These are phyloP conservation scores for Mucor saturninus DNA, from an alignment of 371 early-diverging fungal species.

Conservation along the genomic window DNA sequence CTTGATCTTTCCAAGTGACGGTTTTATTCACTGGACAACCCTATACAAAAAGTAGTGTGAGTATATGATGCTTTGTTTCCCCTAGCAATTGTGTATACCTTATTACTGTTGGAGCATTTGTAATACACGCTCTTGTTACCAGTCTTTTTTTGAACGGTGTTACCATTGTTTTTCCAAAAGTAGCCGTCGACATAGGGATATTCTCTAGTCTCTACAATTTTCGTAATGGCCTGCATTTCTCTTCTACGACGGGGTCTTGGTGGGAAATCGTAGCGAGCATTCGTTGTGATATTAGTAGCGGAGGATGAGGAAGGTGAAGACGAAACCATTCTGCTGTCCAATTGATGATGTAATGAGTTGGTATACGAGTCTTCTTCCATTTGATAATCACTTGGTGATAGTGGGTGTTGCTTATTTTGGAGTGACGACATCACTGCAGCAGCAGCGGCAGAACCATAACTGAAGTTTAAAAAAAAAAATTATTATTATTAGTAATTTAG, in stretches of 20 bases:
- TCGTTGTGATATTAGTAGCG: neutral
- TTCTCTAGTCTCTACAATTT: constrained; percentile 60
- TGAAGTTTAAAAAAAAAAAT: neutral
- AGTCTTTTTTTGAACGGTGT: constrained; percentile 60
- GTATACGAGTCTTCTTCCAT: constrained; percentile 20
- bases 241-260: constrained; percentile 40
- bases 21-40: constrained; percentile 70
- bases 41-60: constrained; percentile 14
- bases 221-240: constrained; percentile 65
- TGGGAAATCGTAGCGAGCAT: constrained; percentile 20
- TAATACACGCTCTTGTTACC: constrained; percentile 62
- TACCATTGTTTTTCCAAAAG: constrained; percentile 65
- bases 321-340: constrained; percentile 7
- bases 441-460: constrained; percentile 20
- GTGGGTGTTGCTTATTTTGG: constrained; percentile 23
- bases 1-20: constrained; percentile 64
- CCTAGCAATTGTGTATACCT: constrained; percentile 23
- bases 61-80: neutral
- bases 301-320: constrained; percentile 4
- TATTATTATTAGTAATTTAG: constrained; percentile 9
- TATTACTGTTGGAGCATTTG: constrained; percentile 54
- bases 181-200: constrained; percentile 54
- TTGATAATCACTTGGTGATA: constrained; percentile 24
- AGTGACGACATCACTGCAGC: constrained; percentile 32
- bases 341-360: constrained; percentile 9